These are phyloP conservation scores for Sarocladium strictum DNA, from an alignment of 2,329 filamentous ascomycete genomes.

Conservation along the genomic window DNA sequence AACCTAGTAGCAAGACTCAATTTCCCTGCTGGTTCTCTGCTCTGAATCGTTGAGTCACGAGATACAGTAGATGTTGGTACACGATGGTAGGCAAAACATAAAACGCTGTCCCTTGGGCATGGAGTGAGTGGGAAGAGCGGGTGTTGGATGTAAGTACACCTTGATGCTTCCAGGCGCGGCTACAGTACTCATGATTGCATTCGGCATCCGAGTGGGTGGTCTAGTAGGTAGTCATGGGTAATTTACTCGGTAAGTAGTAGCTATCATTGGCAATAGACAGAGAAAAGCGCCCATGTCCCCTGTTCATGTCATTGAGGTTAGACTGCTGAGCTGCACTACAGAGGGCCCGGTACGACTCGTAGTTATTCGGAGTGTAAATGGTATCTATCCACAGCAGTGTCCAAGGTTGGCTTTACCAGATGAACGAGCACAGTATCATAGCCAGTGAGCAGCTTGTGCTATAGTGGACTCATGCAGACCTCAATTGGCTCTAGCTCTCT, in stretches of 20 bases:
- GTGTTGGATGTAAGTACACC: neutral
- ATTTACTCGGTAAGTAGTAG: neutral
- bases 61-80: neutral
- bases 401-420: too few species aligned
- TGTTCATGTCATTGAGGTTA: neutral
- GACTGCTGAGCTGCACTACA: neutral
- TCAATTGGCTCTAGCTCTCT: too few species aligned
- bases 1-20: neutral
- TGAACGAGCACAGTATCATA: too few species aligned
- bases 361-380: too few species aligned
- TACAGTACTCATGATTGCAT: neutral
- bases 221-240: neutral
- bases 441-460: too few species aligned
- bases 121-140: neutral
- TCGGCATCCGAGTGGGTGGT: neutral
- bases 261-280: neutral
- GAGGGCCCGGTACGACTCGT: too few species aligned
- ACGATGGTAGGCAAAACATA: too few species aligned
- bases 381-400: too few species aligned
- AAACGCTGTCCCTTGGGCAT: neutral
- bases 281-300: neutral
- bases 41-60: neutral
- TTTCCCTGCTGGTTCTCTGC: neutral
- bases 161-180: neutral
- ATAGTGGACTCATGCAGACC: too few species aligned